Evolutionary conservation across 768 basidiomycete genomes (phyloP), one percentile per base, ranked within the genome.

Genomic region (Lentinula boryana): DNA sequence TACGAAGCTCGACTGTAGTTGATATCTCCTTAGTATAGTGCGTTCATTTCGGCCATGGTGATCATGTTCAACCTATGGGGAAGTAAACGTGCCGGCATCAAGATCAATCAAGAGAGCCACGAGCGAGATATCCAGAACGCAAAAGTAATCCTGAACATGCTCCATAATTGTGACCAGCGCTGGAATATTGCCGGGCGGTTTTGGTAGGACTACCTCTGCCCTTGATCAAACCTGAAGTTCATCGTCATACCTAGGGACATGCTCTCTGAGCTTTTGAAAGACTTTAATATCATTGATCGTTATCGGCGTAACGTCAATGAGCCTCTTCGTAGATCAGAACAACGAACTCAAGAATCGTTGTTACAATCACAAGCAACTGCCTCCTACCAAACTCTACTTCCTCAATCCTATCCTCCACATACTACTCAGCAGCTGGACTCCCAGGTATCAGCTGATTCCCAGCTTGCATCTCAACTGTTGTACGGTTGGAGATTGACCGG

Each of bases 1-100:
- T 36, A 38, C 48, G 33, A 27, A 56, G 40, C 43, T 27, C 36
- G 52, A 48, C 15, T 15, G 21, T 35, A 3, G 58, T 33, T 50
- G 12, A 21, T 12, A 9, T 35, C 23, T 60, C 36, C 16, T 58
- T 58, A 68, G 69, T 46, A 68, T 46, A 62, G 73, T 18, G 71
- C 79, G 0, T 82, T 83, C 66, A 77, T 77, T 5, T 73, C 82
- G 2, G 79, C 77, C 5, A 76, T 85, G 41, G 76, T 86, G 23
- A 71, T 86, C 5, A 70, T 87, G 43, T 70, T 86, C 38, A 81
- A 82, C 41, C 75, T 86, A 13, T 86, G 79, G 85, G 81, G 75
- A 52, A 79, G 75, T 53, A 80, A 76, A 64, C 74, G 74, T 55
- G 72, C 72, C 32, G 76, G 84, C 6, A 62, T 76, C 16, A 66